These are phyloP conservation scores for Avena insularis DNA, from an alignment of 176 grass and related monocot genomes.

Conservation along the genomic window DNA sequence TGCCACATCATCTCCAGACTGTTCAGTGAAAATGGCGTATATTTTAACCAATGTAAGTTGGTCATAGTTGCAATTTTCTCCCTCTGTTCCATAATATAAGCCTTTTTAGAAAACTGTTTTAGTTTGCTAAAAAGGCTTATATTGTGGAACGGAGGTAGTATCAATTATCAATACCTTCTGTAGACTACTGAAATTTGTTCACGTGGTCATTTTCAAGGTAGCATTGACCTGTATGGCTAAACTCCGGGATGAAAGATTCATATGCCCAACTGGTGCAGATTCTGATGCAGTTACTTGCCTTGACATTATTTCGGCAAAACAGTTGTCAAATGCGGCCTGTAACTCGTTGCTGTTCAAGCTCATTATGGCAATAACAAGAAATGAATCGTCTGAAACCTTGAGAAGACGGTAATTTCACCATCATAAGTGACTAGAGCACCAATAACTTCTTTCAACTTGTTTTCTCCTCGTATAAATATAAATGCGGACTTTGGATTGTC, in stretches of 20 bases:
- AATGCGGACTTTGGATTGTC: conserved; percentile 37
- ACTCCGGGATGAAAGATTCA: conserved; percentile 91
- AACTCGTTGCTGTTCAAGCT: conserved; percentile 93
- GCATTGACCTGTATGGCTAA: conserved; percentile 98
- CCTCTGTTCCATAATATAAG: too few relatives aligned
- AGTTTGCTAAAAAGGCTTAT: too few relatives aligned
- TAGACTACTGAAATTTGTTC: conserved; percentile 26
- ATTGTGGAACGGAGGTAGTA: neutral
- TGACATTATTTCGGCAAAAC: conserved; percentile 82
- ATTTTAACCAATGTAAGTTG: conserved; percentile 86
- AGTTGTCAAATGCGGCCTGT: conserved; percentile 85
- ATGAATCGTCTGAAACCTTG: conserved; percentile 91
- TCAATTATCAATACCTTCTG: conserved; percentile 20
- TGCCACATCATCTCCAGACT: conserved; percentile 90
- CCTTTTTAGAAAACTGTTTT: too few relatives aligned
- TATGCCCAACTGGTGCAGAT: conserved; percentile 73
- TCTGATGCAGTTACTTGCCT: conserved; percentile 85
- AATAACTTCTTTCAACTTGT: conserved; percentile 16
- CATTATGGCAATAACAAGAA: conserved; percentile 78
- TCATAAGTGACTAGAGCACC: conserved; percentile 23
- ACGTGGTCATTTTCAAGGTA: conserved; percentile 60
- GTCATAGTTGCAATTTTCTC: neutral
- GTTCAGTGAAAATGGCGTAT: conserved; percentile 90
- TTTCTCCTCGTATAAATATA: neutral
- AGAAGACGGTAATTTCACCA: conserved; percentile 78